Evolutionary conservation across 306 rosid genomes (phyloP).

Genomic region (Trifolium fragiferum): DNA sequence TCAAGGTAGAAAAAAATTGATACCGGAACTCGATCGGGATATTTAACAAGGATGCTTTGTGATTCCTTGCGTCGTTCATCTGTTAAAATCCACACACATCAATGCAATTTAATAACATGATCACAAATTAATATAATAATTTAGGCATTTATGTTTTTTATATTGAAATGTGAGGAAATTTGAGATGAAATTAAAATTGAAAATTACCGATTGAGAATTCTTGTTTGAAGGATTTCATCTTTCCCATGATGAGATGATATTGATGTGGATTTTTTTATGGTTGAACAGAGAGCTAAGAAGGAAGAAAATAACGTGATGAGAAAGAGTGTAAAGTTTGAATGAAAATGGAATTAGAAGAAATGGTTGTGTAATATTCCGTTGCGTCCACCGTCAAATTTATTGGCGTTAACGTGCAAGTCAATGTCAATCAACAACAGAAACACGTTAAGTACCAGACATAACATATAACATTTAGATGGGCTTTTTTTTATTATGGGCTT

Average conservation of each 20-base stretch:
- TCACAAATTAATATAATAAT: no score
- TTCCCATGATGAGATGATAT: slow-evolving; percentile 34
- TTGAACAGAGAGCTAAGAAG: no score
- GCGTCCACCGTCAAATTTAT: slow-evolving; percentile 41
- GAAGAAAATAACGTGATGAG: not conserved
- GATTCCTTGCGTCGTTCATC: slow-evolving; percentile 52
- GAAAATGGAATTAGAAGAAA: slow-evolving; percentile 1
- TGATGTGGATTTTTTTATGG: not conserved
- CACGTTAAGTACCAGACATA: slow-evolving; percentile 13
- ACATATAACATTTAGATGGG: not conserved
- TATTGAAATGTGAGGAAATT: not conserved
- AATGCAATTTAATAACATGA: not conserved
- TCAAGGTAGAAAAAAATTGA: not conserved
- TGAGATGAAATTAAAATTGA: slow-evolving; percentile 1
- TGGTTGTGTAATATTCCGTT: slow-evolving; percentile 22
- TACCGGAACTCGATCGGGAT: slow-evolving; percentile 57
- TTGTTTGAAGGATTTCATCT: slow-evolving; percentile 47
- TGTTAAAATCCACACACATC: slow-evolving; percentile 35
- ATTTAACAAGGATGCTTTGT: slow-evolving; percentile 46
- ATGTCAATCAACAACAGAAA: slow-evolving; percentile 13
- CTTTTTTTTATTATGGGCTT: slow-evolving; percentile 20
- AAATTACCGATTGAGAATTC: slow-evolving; percentile 46
- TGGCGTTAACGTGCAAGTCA: slow-evolving; percentile 39
- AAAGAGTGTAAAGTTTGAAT: not conserved
- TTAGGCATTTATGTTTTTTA: not conserved